Evolutionary conservation across 2,329 filamentous ascomycete genomes (phyloP).

Genomic region (Aspergillaceae sp.): DNA sequence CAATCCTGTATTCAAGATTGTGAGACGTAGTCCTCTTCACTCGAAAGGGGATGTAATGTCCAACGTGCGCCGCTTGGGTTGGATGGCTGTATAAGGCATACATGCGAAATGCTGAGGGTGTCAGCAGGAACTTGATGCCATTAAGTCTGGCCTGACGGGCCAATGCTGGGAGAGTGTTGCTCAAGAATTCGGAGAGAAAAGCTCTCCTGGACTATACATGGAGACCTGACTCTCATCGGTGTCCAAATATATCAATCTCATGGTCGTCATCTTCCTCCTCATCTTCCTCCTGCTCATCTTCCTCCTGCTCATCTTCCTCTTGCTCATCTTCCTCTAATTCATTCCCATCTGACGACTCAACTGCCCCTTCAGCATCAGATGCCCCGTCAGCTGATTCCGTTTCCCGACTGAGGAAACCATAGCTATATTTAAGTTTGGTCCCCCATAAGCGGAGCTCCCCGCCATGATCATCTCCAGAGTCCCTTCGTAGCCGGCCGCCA

Average conservation of each 20-base stretch:
- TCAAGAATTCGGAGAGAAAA: no score
- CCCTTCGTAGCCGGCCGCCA: slow-evolving; percentile 12
- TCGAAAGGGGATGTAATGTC: no score
- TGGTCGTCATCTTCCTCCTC: slow-evolving; percentile 41
- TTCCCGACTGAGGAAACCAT: slow-evolving; percentile 26
- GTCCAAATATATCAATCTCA: slow-evolving; percentile 45
- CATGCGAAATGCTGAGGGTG: no score
- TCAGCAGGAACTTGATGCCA: no score
- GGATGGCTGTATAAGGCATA: no score
- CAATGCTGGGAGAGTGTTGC: no score
- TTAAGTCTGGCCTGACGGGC: no score
- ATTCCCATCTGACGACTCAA: slow-evolving; percentile 6
- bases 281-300: slow-evolving; percentile 43
- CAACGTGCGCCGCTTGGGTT: no score
- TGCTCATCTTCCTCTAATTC: slow-evolving; percentile 19
- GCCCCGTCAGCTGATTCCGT: slow-evolving; percentile 16
- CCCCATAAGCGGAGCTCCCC: slow-evolving; percentile 55
- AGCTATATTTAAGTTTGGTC: slow-evolving; percentile 35
- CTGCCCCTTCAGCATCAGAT: slow-evolving; percentile 14
- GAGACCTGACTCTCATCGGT: slow-evolving; percentile 31
- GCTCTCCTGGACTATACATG: no score
- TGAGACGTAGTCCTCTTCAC: no score
- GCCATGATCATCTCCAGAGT: slow-evolving; percentile 40
- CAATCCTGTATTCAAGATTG: no score
- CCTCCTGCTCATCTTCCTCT: slow-evolving; percentile 30